Conservation (phyloP, 2,329 filamentous ascomycete genomes). For the Penicillium sp. region DNA sequence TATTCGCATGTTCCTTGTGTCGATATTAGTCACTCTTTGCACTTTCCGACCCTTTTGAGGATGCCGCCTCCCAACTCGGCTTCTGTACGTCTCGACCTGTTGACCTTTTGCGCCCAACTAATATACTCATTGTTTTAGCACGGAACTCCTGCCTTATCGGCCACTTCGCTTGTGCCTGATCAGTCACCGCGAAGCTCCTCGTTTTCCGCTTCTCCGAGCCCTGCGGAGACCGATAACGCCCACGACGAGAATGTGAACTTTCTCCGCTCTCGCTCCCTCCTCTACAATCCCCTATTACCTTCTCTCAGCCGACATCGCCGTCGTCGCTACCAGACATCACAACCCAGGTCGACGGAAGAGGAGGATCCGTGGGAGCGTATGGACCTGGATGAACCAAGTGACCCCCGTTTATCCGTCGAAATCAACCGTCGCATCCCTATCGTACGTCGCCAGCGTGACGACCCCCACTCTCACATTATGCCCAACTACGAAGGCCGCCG, state of each 20-base stretch:
- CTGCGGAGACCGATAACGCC: constrained; percentile 43
- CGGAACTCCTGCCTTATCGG: constrained; percentile 24
- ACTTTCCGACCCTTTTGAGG: constrained; percentile 15
- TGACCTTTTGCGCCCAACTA: constrained; percentile 1
- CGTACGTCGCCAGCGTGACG: constrained; percentile 39
- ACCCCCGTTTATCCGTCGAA: constrained; percentile 30
- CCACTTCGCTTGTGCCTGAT: constrained; percentile 32
- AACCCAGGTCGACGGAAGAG: constrained; percentile 24
- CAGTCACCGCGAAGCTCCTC: constrained; percentile 42
- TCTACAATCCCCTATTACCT: constrained; percentile 23
- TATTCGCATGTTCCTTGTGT: constrained; percentile 1
- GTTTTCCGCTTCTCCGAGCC: constrained; percentile 48
- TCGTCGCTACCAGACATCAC: constrained; percentile 25
- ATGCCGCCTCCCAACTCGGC: constrained; percentile 46
- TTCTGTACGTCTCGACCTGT: constrained; percentile 33
- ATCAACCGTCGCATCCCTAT: constrained; percentile 44
- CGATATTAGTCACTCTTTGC: constrained; percentile 5
- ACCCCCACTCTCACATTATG: constrained; percentile 41
- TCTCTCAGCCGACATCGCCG: constrained; percentile 31
- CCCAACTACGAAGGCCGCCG: constrained; percentile 53
- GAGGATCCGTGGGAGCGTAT: constrained; percentile 27
- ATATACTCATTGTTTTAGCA: constrained; percentile 13
- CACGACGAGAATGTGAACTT: constrained; percentile 51
- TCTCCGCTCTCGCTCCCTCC: constrained; percentile 41
- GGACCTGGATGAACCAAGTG: constrained; percentile 33